Evolutionary conservation across 257 asterid species (phyloP).

Genomic region (Nicotiana tomentosiformis): DNA sequence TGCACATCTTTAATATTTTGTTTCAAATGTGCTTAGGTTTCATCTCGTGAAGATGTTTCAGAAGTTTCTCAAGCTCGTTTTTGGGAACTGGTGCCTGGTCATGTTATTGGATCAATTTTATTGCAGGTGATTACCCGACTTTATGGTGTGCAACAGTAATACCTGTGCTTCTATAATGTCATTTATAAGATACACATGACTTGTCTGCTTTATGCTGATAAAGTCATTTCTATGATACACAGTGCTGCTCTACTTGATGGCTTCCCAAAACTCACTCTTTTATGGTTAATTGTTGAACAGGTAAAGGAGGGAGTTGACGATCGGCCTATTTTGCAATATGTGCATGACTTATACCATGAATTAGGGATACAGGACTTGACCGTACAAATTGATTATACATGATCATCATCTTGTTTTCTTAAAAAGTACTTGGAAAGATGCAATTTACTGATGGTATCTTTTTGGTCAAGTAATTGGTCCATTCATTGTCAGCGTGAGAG

Average conservation of each 20-base stretch:
- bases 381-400: conserved; percentile 50
- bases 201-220: not conserved
- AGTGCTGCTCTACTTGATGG: conserved; percentile 8
- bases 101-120: conserved; percentile 74
- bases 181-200: not conserved
- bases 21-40: conserved; percentile 32
- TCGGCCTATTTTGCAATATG: conserved; percentile 51
- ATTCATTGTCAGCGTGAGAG: not conserved
- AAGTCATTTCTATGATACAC: not conserved
- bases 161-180: not conserved
- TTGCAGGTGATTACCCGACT: conserved; percentile 45
- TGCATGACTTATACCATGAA: conserved; percentile 77
- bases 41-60: conserved; percentile 54
- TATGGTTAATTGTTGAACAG: conserved; percentile 24
- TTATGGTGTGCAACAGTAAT: not conserved
- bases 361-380: conserved; percentile 83
- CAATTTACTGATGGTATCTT: not conserved
- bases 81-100: conserved; percentile 95
- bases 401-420: not conserved
- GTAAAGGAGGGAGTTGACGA: conserved; percentile 72
- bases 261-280: not conserved
- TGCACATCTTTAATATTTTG: not conserved
- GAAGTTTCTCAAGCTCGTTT: conserved; percentile 80
- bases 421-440: not conserved
- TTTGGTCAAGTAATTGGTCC: not conserved